A percentile compares a stretch with the other conserved stretches of the same genome.
Conservation (phyloP, 352 stramenopile genomes). For the Pythium pyrilobum region DNA sequence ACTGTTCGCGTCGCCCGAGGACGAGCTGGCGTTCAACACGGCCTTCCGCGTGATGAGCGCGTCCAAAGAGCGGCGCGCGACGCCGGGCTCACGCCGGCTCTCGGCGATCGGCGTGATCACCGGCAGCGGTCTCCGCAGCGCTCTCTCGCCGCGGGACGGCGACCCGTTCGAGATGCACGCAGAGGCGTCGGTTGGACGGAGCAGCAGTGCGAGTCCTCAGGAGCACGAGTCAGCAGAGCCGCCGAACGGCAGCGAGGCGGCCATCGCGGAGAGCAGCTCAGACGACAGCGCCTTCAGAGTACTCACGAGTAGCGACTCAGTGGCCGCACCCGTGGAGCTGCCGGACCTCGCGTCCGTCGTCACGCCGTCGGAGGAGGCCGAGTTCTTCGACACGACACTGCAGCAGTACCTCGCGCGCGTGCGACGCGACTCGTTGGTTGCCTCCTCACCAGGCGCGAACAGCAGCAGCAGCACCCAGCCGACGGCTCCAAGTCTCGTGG, state of each 20-base stretch:
- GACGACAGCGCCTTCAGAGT: too few species aligned
- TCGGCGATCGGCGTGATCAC: slow-evolving; percentile 5
- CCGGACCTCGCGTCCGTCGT: slow-evolving; percentile 6
- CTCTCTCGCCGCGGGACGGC: background rate
- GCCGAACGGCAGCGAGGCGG: too few species aligned
- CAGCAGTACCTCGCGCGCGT: slow-evolving; percentile 19
- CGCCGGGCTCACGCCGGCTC: slow-evolving; percentile 1
- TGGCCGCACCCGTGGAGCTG: too few species aligned
- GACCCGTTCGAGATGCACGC: too few species aligned
- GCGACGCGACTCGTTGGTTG: slow-evolving; percentile 13
- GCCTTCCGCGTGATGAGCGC: slow-evolving; percentile 32
- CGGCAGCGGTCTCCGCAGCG: background rate
- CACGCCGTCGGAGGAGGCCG: slow-evolving; percentile 8
- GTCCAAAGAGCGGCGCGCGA: slow-evolving; percentile 13
- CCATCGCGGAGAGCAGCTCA: too few species aligned
- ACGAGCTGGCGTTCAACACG: slow-evolving; percentile 25
- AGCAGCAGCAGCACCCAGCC: too few species aligned
- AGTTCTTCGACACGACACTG: slow-evolving; percentile 22
- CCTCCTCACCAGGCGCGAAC: background rate
- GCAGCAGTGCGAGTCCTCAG: too few species aligned
- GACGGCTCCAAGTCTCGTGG: too few species aligned
- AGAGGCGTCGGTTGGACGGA: too few species aligned
- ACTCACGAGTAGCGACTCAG: too few species aligned
- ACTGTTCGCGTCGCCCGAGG: slow-evolving; percentile 23
- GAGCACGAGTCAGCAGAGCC: too few species aligned